Base-by-base conservation (phyloP, 148 eudicot genomes). In the Chenopodium suecicum region DNA sequence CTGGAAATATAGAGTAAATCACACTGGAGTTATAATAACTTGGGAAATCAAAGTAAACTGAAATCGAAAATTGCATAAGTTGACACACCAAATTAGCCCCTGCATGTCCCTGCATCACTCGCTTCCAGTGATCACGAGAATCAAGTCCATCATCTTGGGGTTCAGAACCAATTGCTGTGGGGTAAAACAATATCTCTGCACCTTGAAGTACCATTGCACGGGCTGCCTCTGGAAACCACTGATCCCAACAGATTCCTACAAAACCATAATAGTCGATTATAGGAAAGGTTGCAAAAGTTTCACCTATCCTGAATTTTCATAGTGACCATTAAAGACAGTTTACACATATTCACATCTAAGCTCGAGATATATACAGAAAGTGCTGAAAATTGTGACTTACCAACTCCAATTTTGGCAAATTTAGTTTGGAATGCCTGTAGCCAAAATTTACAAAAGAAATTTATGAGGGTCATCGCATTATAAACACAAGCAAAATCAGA, bases 101-200 rank as follows among this genome's bases (percentile, higher is more conserved):
- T 41, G 98, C 98, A 88, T 96, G 98, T 48, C 99, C 99, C 85
- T 94, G 99, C 99, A 96, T 96, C 80, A 94, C 99, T 79, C 98
- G 84, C 84, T 86, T 94, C 98, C 99, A 96, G 81, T 96, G 98
- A 85, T 96, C 99, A 81, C 94, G 88, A 78, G 99, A 94, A 91
- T 94, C 95, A 67, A 94, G 92, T 46, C 99, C 95, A 63, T 85
- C 82, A 86, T 96, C 99, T 88, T 96, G 99, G 82, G 99, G 98
- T 89, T 94, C 99, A 80, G 97, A 89, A 67, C 99, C 97, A 64
- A 96, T 96, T 64, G 99, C 99, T 78, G 99, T 94, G 56, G 99
- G 99, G 82, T 96, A 96, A 76, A 96, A 94, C 84, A 96, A 86
- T 80, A 96, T 85, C 85, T 94, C 98, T 84, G 98, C 99, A 82